These are phyloP conservation scores for Arachis stenosperma DNA, from an alignment of 306 rosid genomes.

Conservation along the genomic window DNA sequence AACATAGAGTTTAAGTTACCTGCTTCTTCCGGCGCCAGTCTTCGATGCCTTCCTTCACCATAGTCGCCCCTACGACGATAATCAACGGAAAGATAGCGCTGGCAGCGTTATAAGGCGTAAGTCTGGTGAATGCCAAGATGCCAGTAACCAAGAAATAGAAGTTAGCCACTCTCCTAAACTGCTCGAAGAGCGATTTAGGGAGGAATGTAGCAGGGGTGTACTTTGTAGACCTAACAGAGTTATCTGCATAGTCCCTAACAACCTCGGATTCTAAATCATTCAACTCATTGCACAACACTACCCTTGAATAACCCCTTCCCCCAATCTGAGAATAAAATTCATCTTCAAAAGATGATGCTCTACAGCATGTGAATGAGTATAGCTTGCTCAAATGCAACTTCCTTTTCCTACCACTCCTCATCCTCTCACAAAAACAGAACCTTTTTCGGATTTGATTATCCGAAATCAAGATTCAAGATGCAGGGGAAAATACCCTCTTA, in stretches of 20 bases:
- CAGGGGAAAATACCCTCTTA: not conserved
- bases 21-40: constrained; percentile 82
- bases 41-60: constrained; percentile 86
- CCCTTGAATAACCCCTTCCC: constrained; percentile 83
- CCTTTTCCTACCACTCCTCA: constrained; percentile 61
- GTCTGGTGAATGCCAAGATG: constrained; percentile 69
- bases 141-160: constrained; percentile 85
- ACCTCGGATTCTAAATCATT: constrained; percentile 56
- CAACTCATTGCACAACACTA: constrained; percentile 77
- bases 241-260: constrained; percentile 60
- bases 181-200: constrained; percentile 95
- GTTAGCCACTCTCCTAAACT: constrained; percentile 96
- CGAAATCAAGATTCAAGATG: not conserved
- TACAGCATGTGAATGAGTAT: constrained; percentile 79
- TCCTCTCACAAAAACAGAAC: constrained; percentile 11
- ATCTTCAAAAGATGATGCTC: constrained; percentile 53
- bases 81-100: constrained; percentile 83
- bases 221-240: constrained; percentile 84
- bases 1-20: constrained; percentile 47
- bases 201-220: constrained; percentile 78
- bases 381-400: constrained; percentile 79
- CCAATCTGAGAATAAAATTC: constrained; percentile 78
- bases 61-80: constrained; percentile 67
- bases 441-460: not conserved
- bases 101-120: constrained; percentile 81